These are phyloP conservation scores for Penicillium flavigenum DNA, from an alignment of 495 filamentous ascomycete genomes.

Conservation along the genomic window DNA sequence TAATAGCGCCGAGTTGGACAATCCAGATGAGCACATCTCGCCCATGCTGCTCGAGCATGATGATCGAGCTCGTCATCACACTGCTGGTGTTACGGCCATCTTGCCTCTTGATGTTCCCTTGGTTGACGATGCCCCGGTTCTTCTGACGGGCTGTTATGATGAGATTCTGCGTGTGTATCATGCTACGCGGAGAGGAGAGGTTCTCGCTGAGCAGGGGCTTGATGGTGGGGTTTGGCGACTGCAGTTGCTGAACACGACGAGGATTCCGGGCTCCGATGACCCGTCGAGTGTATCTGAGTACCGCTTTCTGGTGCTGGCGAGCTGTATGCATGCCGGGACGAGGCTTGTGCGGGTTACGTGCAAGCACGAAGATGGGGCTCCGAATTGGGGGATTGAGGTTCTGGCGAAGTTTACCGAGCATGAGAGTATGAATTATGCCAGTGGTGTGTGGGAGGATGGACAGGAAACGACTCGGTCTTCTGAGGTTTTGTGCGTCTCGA, in stretches of 20 bases:
- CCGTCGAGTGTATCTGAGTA: slow-evolving; percentile 18
- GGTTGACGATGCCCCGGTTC: slow-evolving; percentile 43
- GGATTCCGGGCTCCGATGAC: neutral
- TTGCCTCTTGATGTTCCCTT: slow-evolving; percentile 56
- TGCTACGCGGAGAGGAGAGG: slow-evolving; percentile 35
- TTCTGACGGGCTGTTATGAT: slow-evolving; percentile 92
- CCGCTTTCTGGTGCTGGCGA: slow-evolving; percentile 66
- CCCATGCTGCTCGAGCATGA: slow-evolving; percentile 29
- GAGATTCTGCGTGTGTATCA: slow-evolving; percentile 72
- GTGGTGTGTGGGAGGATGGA: slow-evolving; percentile 60
- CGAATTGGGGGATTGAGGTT: slow-evolving; percentile 61
- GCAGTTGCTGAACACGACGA: slow-evolving; percentile 51
- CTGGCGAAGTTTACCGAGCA: slow-evolving; percentile 80
- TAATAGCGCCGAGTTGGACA: slow-evolving; percentile 16
- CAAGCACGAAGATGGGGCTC: slow-evolving; percentile 16
- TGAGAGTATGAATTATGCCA: slow-evolving; percentile 94
- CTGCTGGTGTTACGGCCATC: slow-evolving; percentile 86
- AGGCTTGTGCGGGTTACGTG: slow-evolving; percentile 60
- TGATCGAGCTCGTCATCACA: slow-evolving; percentile 55
- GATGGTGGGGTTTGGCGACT: slow-evolving; percentile 92
- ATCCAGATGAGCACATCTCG: slow-evolving; percentile 21
- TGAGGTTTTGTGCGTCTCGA: slow-evolving; percentile 61
- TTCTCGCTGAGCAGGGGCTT: slow-evolving; percentile 62
- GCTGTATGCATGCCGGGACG: slow-evolving; percentile 89
- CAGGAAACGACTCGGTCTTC: slow-evolving; percentile 21